phyloP scores from a whole-genome alignment of 2,329 filamentous ascomycete genomes.

The Verticillium klebahnii region DNA sequence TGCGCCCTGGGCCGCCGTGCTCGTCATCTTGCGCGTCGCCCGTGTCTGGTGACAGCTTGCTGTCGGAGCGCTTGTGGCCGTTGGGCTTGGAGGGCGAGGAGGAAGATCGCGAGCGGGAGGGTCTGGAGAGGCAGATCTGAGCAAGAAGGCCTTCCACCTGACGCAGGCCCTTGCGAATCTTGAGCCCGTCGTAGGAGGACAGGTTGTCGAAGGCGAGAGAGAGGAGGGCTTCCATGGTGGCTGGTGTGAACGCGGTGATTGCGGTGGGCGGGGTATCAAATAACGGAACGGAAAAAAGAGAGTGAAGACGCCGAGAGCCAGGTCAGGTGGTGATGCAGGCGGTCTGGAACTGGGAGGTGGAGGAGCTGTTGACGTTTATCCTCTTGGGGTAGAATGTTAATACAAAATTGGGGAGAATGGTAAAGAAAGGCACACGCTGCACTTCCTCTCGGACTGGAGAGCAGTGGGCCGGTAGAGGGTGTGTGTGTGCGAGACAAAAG shows the following conservation, averaged over 20 bases:
- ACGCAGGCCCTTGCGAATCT: slow-evolving; percentile 88
- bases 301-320: slow-evolving; percentile 3
- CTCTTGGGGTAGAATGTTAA: background rate
- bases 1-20: slow-evolving; percentile 34
- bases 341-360: background rate
- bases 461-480: background rate
- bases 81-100: background rate
- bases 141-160: slow-evolving; percentile 93
- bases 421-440: background rate
- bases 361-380: background rate
- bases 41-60: slow-evolving; percentile 6
- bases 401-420: background rate
- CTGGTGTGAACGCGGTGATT: slow-evolving; percentile 11
- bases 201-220: slow-evolving; percentile 95
- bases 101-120: background rate
- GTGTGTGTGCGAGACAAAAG: background rate
- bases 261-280: slow-evolving; percentile 4
- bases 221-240: slow-evolving; percentile 80
- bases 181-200: slow-evolving; percentile 82
- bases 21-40: slow-evolving; percentile 30
- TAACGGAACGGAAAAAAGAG: slow-evolving; percentile 5
- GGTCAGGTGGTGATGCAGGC: slow-evolving; percentile 10
- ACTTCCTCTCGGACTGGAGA: background rate
- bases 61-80: slow-evolving; percentile 2
- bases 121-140: slow-evolving; percentile 77